Evolutionary conservation across 169 alveolate species (phyloP).

Genomic region (Eimeria brunetti): DNA sequence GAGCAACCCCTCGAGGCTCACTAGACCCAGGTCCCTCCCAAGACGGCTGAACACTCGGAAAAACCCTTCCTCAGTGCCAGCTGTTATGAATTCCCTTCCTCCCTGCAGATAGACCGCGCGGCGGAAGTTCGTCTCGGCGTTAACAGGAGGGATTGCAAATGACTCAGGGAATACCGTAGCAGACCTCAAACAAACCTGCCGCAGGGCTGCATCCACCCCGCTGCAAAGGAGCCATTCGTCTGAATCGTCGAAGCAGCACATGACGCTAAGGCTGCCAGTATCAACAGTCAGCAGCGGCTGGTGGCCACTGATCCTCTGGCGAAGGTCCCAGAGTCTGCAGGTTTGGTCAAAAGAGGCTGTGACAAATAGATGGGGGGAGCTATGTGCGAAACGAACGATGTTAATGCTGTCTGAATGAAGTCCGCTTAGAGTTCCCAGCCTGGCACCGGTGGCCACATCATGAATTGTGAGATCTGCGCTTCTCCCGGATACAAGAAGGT

Average conservation of each 20-base stretch:
- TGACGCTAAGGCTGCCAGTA: conserved; percentile 82
- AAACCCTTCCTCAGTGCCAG: conserved; percentile 75
- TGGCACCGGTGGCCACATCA: conserved; percentile 81
- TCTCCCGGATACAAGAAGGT: conserved; percentile 82
- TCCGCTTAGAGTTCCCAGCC: conserved; percentile 67
- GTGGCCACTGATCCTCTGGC: conserved; percentile 80
- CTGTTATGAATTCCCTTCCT: conserved; percentile 63
- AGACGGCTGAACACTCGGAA: conserved; percentile 73
- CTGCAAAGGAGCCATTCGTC: conserved; percentile 79
- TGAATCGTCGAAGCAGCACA: conserved; percentile 83
- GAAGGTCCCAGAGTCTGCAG: conserved; percentile 85
- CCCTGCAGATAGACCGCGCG: conserved; percentile 69
- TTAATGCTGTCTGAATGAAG: conserved; percentile 83
- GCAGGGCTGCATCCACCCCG: conserved; percentile 76
- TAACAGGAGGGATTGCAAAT: conserved; percentile 68
- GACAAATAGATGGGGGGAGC: conserved; percentile 83
- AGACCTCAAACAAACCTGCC: conserved; percentile 73
- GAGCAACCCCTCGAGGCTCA: conserved; percentile 64
- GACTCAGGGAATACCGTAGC: conserved; percentile 28
- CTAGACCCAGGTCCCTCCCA: conserved; percentile 66
- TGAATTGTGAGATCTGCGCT: conserved; percentile 81
- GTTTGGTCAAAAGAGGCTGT: conserved; percentile 85
- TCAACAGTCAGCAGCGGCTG: conserved; percentile 79
- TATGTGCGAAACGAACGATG: conserved; percentile 82
- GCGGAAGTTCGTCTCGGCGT: conserved; percentile 74